Base-by-base conservation (phyloP, 139 green algal genomes). In the Coelastrella sp. region DNA sequence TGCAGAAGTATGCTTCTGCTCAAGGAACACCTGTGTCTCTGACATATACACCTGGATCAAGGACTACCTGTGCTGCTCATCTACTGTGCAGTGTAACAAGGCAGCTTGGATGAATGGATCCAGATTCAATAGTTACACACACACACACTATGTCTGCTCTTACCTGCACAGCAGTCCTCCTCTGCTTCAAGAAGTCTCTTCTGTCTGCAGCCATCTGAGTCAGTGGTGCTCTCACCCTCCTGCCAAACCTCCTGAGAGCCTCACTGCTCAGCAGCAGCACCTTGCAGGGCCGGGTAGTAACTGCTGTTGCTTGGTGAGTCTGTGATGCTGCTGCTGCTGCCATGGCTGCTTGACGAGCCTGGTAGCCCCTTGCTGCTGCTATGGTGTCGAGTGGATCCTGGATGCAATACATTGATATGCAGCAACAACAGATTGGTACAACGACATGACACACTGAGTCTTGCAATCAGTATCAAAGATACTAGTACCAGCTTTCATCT, bases 231-330 rank as follows among this genome's bases (percentile, higher is more conserved):
- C 80, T 43, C 34, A 86, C 50, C 6, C 48, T 63, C 15, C 67
- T 23, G 9, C 80, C 80, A 79, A 86, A 86, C 8, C 80, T 69
- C 34, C 68, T 69, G 35, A 86, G 48, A 7, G 60, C 80, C 0
- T 53, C 80, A 0, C 35, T 35, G 9, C 23, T 30, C 25, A 86
- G 34, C 67, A 86, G 11, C 66, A 86, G 25, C 35, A 86, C 25
- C 23, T 43, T 41, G 51, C 80, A 80, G 17, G 80, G 80, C 25
- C 51, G 11, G 2, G 23, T 51, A 40, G 80, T 51, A 7, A 86
- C 25, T 3, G 51, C 80, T 5, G 80, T 86, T 7, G 80, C 67
- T 17, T 50, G 32, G 38, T 86, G 80, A 3, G 37, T 62, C n/a
- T 64, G 59, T 21, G 6, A 27, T 17, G 32, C 78, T 32, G 57